Base-by-base conservation (phyloP, 306 rosid genomes). In the Trifolium pratense region DNA sequence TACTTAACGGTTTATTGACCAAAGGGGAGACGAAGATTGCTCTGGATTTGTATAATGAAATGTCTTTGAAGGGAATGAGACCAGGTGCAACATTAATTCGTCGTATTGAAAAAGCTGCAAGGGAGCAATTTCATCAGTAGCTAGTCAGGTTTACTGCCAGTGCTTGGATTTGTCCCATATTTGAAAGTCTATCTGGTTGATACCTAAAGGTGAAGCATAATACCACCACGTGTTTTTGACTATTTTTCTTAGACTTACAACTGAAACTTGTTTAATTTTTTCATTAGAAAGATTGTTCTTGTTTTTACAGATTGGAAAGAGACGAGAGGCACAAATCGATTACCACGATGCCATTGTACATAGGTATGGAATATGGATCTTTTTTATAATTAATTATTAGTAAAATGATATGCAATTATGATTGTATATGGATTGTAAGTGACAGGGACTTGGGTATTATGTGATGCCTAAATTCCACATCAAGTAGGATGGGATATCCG, bases 81-180 rank as follows among this genome's bases (percentile, higher is more conserved):
- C 89, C 86, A 12, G 83, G 73, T 73, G 39, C 79, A 18, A 81
- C 86, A 78, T 69, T 93, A 31, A 75, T 75, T 17, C 87, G 42
- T 51, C 78, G 87, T 73, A 79, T 89, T 82, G n/a, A 81, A 17
- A 88, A 85, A 83, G 89, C 89, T 75, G 83, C 71, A 65, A 84
- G 77, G 82, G 75, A 84, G 74, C 68, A 83, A 66, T 78, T 90
- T 80, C 42, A 7, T 13, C 67, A 69, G 29, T 58, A 71, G 66
- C 37, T 9, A 2, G 70, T 25, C 79, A 25, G 20, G 63, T 78
- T 55, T 83, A 78, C 40, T n/a, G 29, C 53, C 52, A 3, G 18
- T 14, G 11, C 42, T 56, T 76, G 61, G 74, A 71, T 79, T 45
- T 60, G 67, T 21, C 75, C 68, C 51, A 52, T 66, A 36, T 62